Evolutionary conservation across 202 grass and related monocot genomes (phyloP).

Genomic region (Sporobolus alterniflorus): DNA sequence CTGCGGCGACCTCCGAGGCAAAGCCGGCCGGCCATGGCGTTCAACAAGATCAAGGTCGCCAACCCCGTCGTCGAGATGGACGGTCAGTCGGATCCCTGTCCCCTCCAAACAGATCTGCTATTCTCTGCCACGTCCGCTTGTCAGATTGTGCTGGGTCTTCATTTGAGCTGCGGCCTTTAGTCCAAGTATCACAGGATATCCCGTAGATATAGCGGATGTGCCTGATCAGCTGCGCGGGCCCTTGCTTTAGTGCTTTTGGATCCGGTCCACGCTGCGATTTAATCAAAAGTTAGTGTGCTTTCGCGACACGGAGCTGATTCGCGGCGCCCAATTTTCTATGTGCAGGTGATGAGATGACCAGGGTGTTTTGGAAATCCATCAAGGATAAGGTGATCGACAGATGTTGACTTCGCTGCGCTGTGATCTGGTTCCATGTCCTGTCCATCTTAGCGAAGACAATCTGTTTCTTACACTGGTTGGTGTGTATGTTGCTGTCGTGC

Average conservation of each 20-base stretch:
- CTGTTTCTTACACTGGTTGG: neutral
- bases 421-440: neutral
- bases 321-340: neutral
- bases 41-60: constrained; percentile 95
- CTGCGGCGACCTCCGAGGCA: constrained; percentile 39
- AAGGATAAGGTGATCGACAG: constrained; percentile 66
- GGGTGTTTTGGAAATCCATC: constrained; percentile 84
- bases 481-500: constrained; percentile 3
- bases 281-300: neutral
- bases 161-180: neutral
- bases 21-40: constrained; percentile 62
- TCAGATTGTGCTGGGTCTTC: neutral
- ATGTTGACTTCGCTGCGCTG: neutral
- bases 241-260: neutral
- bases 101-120: neutral
- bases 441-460: neutral
- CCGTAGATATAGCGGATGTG: neutral
- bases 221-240: neutral
- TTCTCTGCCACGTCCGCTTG: neutral
- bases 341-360: constrained; percentile 80
- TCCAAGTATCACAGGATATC: neutral
- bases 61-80: constrained; percentile 99
- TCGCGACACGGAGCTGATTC: neutral
- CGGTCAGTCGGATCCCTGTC: constrained; percentile 51
- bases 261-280: neutral